Percentiles rank a stretch among this genome's conserved stretches.
These are phyloP conservation scores for Flammula alnicola DNA, from an alignment of 1,284 basidiomycete genomes.

Conservation along the genomic window DNA sequence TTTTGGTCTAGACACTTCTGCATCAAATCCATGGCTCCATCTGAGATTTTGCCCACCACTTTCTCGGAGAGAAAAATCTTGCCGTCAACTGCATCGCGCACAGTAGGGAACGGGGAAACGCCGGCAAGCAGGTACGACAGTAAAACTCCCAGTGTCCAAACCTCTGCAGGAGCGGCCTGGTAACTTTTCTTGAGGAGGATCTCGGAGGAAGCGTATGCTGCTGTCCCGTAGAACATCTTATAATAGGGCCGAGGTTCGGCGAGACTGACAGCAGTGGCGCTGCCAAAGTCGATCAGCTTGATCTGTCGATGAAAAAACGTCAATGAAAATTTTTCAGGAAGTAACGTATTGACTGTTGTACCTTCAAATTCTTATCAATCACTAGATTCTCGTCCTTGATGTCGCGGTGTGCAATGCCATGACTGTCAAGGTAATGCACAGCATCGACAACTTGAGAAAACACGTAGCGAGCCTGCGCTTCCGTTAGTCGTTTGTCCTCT, in stretches of 20 bases:
- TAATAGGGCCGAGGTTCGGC: slow-evolving; percentile 69
- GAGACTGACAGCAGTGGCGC: slow-evolving; percentile 79
- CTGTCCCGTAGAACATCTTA: slow-evolving; percentile 80
- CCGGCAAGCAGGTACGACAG: slow-evolving; percentile 88
- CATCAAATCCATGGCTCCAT: slow-evolving; percentile 64
- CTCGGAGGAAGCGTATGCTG: slow-evolving; percentile 82
- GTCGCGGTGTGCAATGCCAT: slow-evolving; percentile 88
- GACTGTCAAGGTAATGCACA: slow-evolving; percentile 75
- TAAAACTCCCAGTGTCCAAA: slow-evolving; percentile 92
- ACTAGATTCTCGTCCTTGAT: slow-evolving; percentile 96
- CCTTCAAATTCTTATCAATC: slow-evolving; percentile 76
- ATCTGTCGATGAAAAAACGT: slow-evolving; percentile 49
- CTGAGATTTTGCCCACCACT: slow-evolving; percentile 43
- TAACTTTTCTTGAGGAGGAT: slow-evolving; percentile 78
- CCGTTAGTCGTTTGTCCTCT: slow-evolving; percentile 77
- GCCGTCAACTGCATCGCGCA: slow-evolving; percentile 67
- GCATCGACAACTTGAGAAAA: slow-evolving; percentile 89
- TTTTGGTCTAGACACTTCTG: slow-evolving; percentile 76
- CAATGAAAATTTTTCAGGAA: background rate
- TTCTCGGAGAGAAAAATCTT: slow-evolving; percentile 47
- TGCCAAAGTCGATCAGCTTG: slow-evolving; percentile 94
- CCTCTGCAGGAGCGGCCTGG: slow-evolving; percentile 80
- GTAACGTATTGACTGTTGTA: slow-evolving; percentile 31
- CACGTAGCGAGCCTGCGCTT: slow-evolving; percentile 79
- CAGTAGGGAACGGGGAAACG: slow-evolving; percentile 81